Percentiles rank a stretch among this genome's conserved stretches.
These are phyloP conservation scores for Exophiala sp. DNA, from an alignment of 2,329 filamentous ascomycete genomes.

Conservation along the genomic window DNA sequence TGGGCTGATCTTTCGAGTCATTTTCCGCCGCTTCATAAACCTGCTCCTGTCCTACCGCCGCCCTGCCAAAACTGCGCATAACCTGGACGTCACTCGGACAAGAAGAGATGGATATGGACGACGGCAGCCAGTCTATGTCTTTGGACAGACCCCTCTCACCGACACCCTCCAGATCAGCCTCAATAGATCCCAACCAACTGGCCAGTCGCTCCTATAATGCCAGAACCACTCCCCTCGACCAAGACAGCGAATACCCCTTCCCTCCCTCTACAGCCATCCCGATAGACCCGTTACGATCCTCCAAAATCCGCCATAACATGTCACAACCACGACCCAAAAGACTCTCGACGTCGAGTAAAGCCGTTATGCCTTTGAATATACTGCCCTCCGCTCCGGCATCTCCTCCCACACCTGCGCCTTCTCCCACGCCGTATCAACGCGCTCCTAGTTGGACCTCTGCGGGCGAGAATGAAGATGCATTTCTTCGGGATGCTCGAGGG, in stretches of 20 bases:
- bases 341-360: slow-evolving; percentile 27
- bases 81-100: not conserved
- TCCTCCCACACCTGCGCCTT: slow-evolving; percentile 65
- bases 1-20: not conserved
- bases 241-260: slow-evolving; percentile 33
- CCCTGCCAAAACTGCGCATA: not conserved
- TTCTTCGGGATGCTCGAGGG: slow-evolving; percentile 72
- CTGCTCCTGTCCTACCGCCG: not conserved
- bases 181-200: slow-evolving; percentile 24
- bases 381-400: slow-evolving; percentile 63
- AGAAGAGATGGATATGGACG: slow-evolving; percentile 21
- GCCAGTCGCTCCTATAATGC: slow-evolving; percentile 15
- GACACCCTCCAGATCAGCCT: slow-evolving; percentile 21
- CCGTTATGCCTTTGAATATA: slow-evolving; percentile 57
- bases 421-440: slow-evolving; percentile 60
- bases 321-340: slow-evolving; percentile 29
- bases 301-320: slow-evolving; percentile 32
- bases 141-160: slow-evolving; percentile 26
- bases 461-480: slow-evolving; percentile 72
- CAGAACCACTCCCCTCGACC: slow-evolving; percentile 30
- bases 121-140: slow-evolving; percentile 11
- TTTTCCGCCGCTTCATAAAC: not conserved
- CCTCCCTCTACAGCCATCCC: slow-evolving; percentile 32
- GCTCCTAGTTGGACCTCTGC: slow-evolving; percentile 48
- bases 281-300: slow-evolving; percentile 32